Percentiles rank a stretch among this genome's conserved stretches.
Evolutionary conservation across 768 basidiomycete species (phyloP).

Genomic region (Mycena maculata): DNA sequence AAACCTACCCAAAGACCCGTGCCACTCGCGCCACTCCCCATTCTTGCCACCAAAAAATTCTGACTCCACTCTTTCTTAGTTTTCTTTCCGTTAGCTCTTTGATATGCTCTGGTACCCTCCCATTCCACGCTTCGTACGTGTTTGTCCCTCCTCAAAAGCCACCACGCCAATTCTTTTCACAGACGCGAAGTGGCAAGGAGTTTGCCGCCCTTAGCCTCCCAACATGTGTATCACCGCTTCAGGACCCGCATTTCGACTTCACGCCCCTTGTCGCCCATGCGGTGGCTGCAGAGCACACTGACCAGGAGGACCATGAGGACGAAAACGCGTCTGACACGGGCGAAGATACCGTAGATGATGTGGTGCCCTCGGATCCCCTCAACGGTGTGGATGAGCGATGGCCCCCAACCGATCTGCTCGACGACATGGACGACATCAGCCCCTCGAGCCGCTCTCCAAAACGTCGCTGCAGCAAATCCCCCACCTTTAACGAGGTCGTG

Average conservation of each 20-base stretch:
- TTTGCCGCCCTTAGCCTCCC: not conserved
- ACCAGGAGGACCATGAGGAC: constrained; percentile 5
- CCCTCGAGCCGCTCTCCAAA: not conserved
- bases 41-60: too few relatives aligned
- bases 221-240: not conserved
- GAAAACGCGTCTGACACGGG: not conserved
- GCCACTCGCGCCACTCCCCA: too few relatives aligned
- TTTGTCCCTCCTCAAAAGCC: not conserved
- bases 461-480: not conserved
- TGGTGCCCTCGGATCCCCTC: not conserved
- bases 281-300: not conserved
- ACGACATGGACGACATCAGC: not conserved
- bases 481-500: not conserved
- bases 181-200: constrained; percentile 12
- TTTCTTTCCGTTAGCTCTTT: not conserved
- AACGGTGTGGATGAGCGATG: not conserved
- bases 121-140: not conserved
- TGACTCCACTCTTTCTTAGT: too few relatives aligned
- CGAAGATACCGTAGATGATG: not conserved
- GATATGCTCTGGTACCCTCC: not conserved
- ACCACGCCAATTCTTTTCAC: not conserved
- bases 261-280: not conserved
- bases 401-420: not conserved
- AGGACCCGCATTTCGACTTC: not conserved
- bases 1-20: too few relatives aligned